A percentile compares a stretch with the other conserved stretches of the same genome.
These are phyloP conservation scores for Sequoiadendron giganteum DNA, from an alignment of 75 land plant species.

Conservation along the genomic window DNA sequence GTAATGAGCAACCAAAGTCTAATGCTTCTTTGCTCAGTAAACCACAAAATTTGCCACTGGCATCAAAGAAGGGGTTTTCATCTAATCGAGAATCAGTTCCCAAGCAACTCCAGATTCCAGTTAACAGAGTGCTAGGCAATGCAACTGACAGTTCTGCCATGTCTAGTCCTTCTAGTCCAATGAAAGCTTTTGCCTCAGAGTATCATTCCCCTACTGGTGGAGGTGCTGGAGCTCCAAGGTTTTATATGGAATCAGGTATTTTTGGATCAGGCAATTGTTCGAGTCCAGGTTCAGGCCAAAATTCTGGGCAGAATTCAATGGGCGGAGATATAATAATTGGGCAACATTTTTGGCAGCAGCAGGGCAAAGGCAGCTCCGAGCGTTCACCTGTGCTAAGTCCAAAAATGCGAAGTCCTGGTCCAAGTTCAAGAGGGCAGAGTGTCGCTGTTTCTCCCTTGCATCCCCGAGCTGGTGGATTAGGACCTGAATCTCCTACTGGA, in stretches of 20 bases:
- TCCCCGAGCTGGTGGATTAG: slow-evolving; percentile 36
- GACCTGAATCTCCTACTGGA: slow-evolving; percentile 47
- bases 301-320: slow-evolving; percentile 69
- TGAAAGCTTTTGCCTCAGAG: slow-evolving; percentile 40
- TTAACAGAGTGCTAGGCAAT: slow-evolving; percentile 40
- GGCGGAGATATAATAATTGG: slow-evolving; percentile 65
- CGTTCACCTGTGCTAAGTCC: slow-evolving; percentile 35
- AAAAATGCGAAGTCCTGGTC: slow-evolving; percentile 50
- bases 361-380: slow-evolving; percentile 9
- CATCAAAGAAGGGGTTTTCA: slow-evolving; percentile 40
- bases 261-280: slow-evolving; percentile 71
- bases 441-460: slow-evolving; percentile 65
- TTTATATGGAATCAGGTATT: slow-evolving; percentile 32
- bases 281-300: slow-evolving; percentile 80
- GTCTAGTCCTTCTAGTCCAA: slow-evolving; percentile 80
- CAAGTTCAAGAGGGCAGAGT: slow-evolving; percentile 42
- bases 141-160: slow-evolving; percentile 66
- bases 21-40: slow-evolving; percentile 14
- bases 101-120: slow-evolving; percentile 40
- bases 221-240: slow-evolving; percentile 30
- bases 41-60: slow-evolving; percentile 26
- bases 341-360: slow-evolving; percentile 20
- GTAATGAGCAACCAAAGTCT: slow-evolving; percentile 19
- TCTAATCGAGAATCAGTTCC: slow-evolving; percentile 14
- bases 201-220: slow-evolving; percentile 30